Base-by-base conservation (phyloP, 2,329 filamentous ascomycete genomes). In the Graphilbum ipis-grandicollis region DNA sequence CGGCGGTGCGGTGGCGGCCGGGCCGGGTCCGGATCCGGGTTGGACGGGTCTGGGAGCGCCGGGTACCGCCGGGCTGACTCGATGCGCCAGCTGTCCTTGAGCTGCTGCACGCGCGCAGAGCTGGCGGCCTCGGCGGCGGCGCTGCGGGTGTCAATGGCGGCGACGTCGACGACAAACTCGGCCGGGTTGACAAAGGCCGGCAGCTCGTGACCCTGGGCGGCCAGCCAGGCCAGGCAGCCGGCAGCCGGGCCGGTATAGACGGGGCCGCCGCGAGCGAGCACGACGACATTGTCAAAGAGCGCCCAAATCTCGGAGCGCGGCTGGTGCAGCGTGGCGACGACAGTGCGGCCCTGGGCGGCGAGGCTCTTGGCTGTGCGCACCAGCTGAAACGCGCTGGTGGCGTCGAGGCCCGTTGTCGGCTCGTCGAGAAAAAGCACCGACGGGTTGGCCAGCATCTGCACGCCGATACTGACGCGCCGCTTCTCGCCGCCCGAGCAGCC, bases 261-360 rank as follows among this genome's bases (percentile, higher is more conserved):
- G 0, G 75, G 71, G 0, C 80, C 80, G 12, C 26, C 26, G 45
- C 64, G 67, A 2, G 77, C 74, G 3, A 86, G 52, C 12, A 86
- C 62, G 9, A 84, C 60, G 8, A 85, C 60, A 40, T 74, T 72
- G 51, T 85, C 79, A 48, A 86, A 81, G 14, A 84, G 62, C 23
- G 71, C 66, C 79, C 79, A 86, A 13, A 86, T 85, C 50, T 85
- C 80, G 0, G 78, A 83, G 17, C 80, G 65, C 17, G 80, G 80
- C 43, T 83, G 77, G 50, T 86, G 80, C 26, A 86, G 80, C 0
- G 78, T 83, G 0, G 75, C 75, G 13, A 85, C 68, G 38, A 85
- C 63, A 0, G 78, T 85, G 19, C 79, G 60, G 0, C 78, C 79
- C 49, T 77, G 77, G 26, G 61, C 60, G 26, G 12, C 75, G 2